Percentiles rank a stretch among this genome's conserved stretches.
phyloP scores from a whole-genome alignment of 2,329 filamentous ascomycete genomes.

The Byssochlamys sp. region DNA sequence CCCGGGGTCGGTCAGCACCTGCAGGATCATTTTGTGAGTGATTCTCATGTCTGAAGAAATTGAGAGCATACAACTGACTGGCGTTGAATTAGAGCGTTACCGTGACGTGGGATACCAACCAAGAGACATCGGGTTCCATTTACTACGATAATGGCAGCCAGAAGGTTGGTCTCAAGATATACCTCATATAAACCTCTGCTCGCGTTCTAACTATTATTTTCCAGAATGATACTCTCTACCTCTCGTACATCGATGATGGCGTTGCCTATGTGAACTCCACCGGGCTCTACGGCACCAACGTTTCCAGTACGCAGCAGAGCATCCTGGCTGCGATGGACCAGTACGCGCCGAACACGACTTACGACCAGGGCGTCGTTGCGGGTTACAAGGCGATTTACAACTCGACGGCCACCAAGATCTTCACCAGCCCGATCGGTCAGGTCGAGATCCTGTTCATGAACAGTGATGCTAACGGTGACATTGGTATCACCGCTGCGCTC shows the following conservation, averaged over 20 bases:
- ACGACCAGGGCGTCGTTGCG: slow-evolving; percentile 13
- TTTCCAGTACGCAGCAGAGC: slow-evolving; percentile 5
- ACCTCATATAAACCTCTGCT: not conserved
- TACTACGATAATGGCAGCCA: slow-evolving; percentile 17
- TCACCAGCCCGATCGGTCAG: slow-evolving; percentile 15
- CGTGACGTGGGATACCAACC: slow-evolving; percentile 18
- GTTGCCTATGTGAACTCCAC: slow-evolving; percentile 19
- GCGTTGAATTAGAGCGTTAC: slow-evolving; percentile 17
- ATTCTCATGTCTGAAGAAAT: not conserved
- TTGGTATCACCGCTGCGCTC: slow-evolving; percentile 19
- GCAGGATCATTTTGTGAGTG: slow-evolving; percentile 38
- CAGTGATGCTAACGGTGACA: slow-evolving; percentile 16
- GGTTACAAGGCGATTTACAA: slow-evolving; percentile 21
- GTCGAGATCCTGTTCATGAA: slow-evolving; percentile 22
- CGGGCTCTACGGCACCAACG: slow-evolving; percentile 10
- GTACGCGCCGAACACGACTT: slow-evolving; percentile 16
- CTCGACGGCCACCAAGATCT: slow-evolving; percentile 15
- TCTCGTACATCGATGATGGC: slow-evolving; percentile 20
- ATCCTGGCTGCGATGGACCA: slow-evolving; percentile 10
- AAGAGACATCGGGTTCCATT: slow-evolving; percentile 20
- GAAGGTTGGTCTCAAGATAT: slow-evolving; percentile 12
- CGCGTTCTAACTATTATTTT: slow-evolving; percentile 2
- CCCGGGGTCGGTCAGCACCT: slow-evolving; percentile 43
- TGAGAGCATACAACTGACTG: slow-evolving; percentile 3
- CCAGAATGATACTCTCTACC: slow-evolving; percentile 15